These are phyloP conservation scores for Beta vulgaris DNA, from an alignment of 148 eudicot genomes.

Conservation along the genomic window DNA sequence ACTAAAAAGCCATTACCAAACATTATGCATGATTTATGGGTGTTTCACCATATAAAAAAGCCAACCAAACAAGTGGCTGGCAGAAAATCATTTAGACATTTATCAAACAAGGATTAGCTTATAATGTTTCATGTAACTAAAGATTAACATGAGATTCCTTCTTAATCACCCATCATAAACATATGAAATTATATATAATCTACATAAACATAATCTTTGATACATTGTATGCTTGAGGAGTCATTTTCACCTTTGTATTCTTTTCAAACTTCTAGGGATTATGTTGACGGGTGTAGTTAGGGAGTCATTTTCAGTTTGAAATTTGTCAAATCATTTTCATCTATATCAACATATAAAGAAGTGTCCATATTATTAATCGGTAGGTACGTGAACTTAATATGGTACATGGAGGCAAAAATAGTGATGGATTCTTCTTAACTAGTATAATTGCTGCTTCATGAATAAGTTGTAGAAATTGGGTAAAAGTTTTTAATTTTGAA, in stretches of 20 bases:
- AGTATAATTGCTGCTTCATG: neutral
- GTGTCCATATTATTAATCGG: slow-evolving; percentile 10
- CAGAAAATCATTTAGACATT: no score
- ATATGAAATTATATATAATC: neutral
- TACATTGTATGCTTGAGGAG: neutral
- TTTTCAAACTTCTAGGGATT: neutral
- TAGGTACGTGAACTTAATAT: slow-evolving; percentile 3
- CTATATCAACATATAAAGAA: neutral
- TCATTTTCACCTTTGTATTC: neutral
- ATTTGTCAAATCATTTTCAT: neutral
- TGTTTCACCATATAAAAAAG: no score
- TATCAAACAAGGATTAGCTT: no score
- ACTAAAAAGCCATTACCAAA: no score
- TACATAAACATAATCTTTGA: neutral
- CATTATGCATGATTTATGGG: no score
- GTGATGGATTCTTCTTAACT: neutral
- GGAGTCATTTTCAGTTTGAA: slow-evolving; percentile 18
- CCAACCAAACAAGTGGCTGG: no score
- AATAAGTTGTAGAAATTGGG: neutral
- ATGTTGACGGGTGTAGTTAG: slow-evolving; percentile 15
- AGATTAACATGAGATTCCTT: neutral
- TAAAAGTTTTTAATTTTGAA: neutral
- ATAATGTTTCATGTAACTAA: no score
- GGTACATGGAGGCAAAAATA: neutral
- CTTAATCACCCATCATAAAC: neutral